Base-by-base conservation (phyloP, 2,329 filamentous ascomycete genomes). In the Teratosphaeria destructans region DNA sequence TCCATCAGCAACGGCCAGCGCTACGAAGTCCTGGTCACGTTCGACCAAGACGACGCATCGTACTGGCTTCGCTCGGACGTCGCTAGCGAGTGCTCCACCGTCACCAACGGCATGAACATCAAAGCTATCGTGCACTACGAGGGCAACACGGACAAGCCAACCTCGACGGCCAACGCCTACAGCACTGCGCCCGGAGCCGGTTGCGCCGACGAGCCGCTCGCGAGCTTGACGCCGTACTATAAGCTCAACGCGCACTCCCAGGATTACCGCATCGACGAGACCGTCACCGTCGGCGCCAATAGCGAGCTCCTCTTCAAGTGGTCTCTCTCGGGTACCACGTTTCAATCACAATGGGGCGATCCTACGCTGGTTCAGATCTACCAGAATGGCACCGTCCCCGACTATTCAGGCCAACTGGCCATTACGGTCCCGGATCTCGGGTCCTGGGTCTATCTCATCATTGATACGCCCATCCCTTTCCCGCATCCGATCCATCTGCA, bases 61-160 rank as follows among this genome's bases (percentile, higher is more conserved):
- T 79, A 78, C 66, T 79, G 77, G 77, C 74, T 79, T 63, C 72
- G 76, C 4, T 74, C 77, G 1, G 69, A 73, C 52, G 74, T 73
- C 26, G 75, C 76, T 60, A 69, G 72, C 2, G 67, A 73, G 10
- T 78, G 76, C 64, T 67, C 57, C 16, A 47, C 66, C 12, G 67
- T 70, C 57, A 71, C 65, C 57, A 69, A 75, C 26, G 60, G 72
- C 53, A 32, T 57, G 59, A 63, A 71, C 56, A 67, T 71, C 64
- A 68, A 68, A 59, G 69, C 61, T 60, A 68, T 78, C 35, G 64
- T 78, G 32, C 64, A 68, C 55, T 77, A 77, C 65, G 70, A 66
- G 5, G 63, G 61, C 37, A 43, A 43, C 11, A 43, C 37, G 37
- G 37, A 43, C 11, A n/a, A 10, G 12, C 73, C 73, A 1, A 69